phyloP scores from a whole-genome alignment of 148 eudicot species.

The Salicornia ramosissima region DNA sequence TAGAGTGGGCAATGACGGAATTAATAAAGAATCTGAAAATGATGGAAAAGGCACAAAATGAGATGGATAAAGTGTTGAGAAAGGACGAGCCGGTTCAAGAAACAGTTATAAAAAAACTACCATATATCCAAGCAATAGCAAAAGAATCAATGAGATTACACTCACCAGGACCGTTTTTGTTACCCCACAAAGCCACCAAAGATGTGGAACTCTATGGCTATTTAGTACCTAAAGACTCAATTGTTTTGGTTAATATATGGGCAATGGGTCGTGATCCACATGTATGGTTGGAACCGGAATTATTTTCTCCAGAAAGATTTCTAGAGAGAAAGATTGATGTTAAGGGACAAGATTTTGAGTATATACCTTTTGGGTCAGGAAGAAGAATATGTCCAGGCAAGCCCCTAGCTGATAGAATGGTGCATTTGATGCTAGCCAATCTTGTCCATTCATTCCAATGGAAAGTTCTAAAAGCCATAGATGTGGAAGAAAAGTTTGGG shows the following conservation, averaged over 20 bases:
- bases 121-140: constrained; percentile 29
- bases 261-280: constrained; percentile 18
- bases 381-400: constrained; percentile 23
- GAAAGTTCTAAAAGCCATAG: constrained; percentile 20
- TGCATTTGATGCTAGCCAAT: constrained; percentile 12
- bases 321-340: constrained; percentile 11
- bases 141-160: constrained; percentile 28
- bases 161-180: constrained; percentile 24
- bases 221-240: constrained; percentile 24
- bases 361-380: constrained; percentile 30
- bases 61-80: constrained; percentile 18
- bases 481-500: constrained; percentile 28
- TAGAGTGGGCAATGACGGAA: constrained; percentile 38
- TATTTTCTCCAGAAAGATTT: constrained; percentile 33
- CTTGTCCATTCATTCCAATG: constrained; percentile 31
- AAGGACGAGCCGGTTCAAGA: constrained; percentile 20
- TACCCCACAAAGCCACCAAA: constrained; percentile 21
- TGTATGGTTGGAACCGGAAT: constrained; percentile 16
- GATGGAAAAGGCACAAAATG: constrained; percentile 26
- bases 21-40: constrained; percentile 17
- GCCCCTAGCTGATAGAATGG: constrained; percentile 18
- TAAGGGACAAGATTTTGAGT: constrained; percentile 24
- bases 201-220: constrained; percentile 20
- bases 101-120: constrained; percentile 16
- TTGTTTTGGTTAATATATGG: constrained; percentile 29